A percentile compares a stretch with the other conserved stretches of the same genome.
phyloP scores from a whole-genome alignment of 176 grass and related monocot species.

The Tillandsia leiboldiana region DNA sequence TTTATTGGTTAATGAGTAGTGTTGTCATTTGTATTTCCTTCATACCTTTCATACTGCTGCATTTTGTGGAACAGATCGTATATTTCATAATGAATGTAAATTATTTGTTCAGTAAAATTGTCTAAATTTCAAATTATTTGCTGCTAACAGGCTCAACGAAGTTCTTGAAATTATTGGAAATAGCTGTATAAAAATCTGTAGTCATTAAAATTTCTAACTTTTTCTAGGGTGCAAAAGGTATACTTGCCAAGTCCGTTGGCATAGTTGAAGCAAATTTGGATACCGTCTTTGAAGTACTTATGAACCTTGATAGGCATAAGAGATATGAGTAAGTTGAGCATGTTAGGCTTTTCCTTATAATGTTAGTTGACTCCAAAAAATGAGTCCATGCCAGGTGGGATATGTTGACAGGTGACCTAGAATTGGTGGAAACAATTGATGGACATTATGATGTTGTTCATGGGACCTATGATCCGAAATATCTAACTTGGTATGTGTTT shows the following conservation, averaged over 20 bases:
- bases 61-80: not conserved
- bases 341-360: not conserved
- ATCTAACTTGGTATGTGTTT: slow-evolving; percentile 53
- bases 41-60: not conserved
- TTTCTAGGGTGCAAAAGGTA: slow-evolving; percentile 45
- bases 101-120: no score
- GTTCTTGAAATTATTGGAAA: not conserved
- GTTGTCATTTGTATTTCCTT: not conserved
- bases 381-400: slow-evolving; percentile 69
- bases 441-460: slow-evolving; percentile 86
- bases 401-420: slow-evolving; percentile 78
- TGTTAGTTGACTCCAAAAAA: slow-evolving; percentile 10
- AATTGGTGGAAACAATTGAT: slow-evolving; percentile 59
- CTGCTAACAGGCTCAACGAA: not conserved
- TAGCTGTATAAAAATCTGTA: not conserved
- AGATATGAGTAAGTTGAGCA: slow-evolving; percentile 71
- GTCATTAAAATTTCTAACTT: not conserved
- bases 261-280: slow-evolving; percentile 69
- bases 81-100: no score
- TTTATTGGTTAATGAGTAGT: not conserved
- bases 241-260: slow-evolving; percentile 77
- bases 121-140: no score
- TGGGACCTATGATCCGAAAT: slow-evolving; percentile 82
- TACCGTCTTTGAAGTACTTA: slow-evolving; percentile 71
- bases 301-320: slow-evolving; percentile 54